Percentiles rank a stretch among this genome's conserved stretches.
Evolutionary conservation across 768 basidiomycete species (phyloP).

Genomic region (Phlebiopsis gigantea): DNA sequence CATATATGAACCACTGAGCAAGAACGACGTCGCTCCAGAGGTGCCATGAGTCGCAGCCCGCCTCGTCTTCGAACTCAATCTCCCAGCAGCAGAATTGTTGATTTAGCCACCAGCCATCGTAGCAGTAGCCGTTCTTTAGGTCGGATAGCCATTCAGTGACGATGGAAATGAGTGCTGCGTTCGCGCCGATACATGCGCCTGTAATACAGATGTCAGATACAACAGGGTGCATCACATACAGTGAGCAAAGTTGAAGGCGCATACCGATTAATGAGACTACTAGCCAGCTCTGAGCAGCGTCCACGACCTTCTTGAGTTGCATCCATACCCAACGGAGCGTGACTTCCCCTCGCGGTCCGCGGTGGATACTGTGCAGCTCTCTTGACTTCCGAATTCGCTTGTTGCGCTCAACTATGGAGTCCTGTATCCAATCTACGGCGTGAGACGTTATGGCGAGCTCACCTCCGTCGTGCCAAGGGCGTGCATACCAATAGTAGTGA

Average conservation of each 20-base stretch:
- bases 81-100: slow-evolving; percentile 99
- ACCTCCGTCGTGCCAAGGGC: neutral
- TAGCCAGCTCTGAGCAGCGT: slow-evolving; percentile 87
- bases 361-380: slow-evolving; percentile 35
- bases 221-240: neutral
- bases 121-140: slow-evolving; percentile 95
- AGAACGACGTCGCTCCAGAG: slow-evolving; percentile 73
- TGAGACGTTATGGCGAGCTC: neutral
- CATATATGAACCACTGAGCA: slow-evolving; percentile 81
- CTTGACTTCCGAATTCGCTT: slow-evolving; percentile 63
- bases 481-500: slow-evolving; percentile 81
- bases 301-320: slow-evolving; percentile 51
- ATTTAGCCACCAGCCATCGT: slow-evolving; percentile 97
- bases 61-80: slow-evolving; percentile 73
- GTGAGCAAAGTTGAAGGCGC: slow-evolving; percentile 24
- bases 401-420: slow-evolving; percentile 85
- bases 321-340: slow-evolving; percentile 58
- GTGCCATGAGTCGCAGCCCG: slow-evolving; percentile 88
- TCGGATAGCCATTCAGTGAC: slow-evolving; percentile 97
- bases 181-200: slow-evolving; percentile 90
- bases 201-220: neutral
- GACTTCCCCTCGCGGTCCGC: slow-evolving; percentile 45
- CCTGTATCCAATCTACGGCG: slow-evolving; percentile 93
- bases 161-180: slow-evolving; percentile 93
- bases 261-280: slow-evolving; percentile 85